Conservation (phyloP, 2,329 filamentous ascomycete species). For the Stagonosporopsis rhizophila region DNA sequence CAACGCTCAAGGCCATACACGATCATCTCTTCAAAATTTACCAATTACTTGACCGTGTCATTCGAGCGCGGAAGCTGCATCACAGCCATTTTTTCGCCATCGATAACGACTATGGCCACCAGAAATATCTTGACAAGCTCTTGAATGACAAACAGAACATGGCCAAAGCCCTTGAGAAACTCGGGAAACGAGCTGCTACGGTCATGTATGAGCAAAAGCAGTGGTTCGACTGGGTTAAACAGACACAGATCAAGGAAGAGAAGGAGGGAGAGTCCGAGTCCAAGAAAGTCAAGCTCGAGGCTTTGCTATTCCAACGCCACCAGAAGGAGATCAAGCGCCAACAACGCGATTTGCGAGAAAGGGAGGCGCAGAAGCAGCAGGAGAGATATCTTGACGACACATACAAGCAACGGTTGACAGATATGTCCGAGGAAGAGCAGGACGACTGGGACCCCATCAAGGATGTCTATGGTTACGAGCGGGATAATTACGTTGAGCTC, state of each 20-base stretch:
- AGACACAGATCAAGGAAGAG: conserved; percentile 57
- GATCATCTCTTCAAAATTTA: conserved; percentile 51
- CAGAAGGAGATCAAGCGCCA: conserved; percentile 54
- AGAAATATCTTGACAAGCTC: conserved; percentile 50
- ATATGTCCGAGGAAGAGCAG: conserved; percentile 48
- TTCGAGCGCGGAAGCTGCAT: conserved; percentile 53
- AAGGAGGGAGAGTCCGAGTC: conserved; percentile 56
- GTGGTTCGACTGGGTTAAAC: conserved; percentile 58
- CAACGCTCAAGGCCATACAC: conserved; percentile 50
- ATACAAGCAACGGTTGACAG: conserved; percentile 51
- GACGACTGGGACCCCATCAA: conserved; percentile 59
- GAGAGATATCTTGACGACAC: conserved; percentile 55
- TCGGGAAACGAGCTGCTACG: conserved; percentile 53
- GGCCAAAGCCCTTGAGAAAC: conserved; percentile 52
- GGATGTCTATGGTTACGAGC: conserved; percentile 55
- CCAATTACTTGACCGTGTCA: conserved; percentile 51
- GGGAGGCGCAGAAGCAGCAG: conserved; percentile 54
- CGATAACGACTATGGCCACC: conserved; percentile 54
- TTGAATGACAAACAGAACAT: conserved; percentile 49
- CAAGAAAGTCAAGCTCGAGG: conserved; percentile 59
- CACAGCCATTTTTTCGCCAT: conserved; percentile 54
- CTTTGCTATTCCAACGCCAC: conserved; percentile 57
- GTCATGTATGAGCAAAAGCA: conserved; percentile 56
- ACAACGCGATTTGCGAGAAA: conserved; percentile 48
- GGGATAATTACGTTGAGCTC: conserved; percentile 54